Conservation (phyloP, 345 rosid species). For the Eucalyptus regnans region DNA sequence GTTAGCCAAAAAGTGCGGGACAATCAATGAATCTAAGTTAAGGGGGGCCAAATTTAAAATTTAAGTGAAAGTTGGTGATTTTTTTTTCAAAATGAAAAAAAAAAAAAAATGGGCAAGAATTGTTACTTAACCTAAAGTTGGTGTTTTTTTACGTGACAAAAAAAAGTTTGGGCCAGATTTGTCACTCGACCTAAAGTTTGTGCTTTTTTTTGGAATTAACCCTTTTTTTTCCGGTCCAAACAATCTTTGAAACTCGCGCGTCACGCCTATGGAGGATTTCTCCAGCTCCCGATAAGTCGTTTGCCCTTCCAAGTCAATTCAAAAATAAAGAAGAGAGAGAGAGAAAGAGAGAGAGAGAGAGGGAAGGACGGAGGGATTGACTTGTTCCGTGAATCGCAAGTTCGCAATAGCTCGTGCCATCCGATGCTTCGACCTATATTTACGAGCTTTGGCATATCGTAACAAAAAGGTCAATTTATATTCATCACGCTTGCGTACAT, state of each 20-base stretch:
- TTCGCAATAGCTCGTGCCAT: neutral
- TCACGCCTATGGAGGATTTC: neutral
- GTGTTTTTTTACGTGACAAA: too few relatives aligned
- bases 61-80: too few relatives aligned
- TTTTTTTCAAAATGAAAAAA: too few relatives aligned
- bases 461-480: neutral
- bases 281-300: neutral
- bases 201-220: too few relatives aligned
- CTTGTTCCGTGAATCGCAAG: neutral
- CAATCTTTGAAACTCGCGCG: neutral
- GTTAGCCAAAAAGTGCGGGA: too few relatives aligned
- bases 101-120: too few relatives aligned
- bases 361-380: neutral
- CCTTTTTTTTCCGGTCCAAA: neutral
- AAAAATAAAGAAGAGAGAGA: neutral
- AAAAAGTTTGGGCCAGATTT: too few relatives aligned
- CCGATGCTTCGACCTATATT: neutral
- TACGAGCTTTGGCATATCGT: neutral
- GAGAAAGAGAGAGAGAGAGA: neutral
- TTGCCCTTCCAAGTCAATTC: neutral
- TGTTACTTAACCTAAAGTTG: too few relatives aligned
- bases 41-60: too few relatives aligned
- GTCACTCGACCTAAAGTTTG: too few relatives aligned
- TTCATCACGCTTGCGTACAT: neutral
- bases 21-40: too few relatives aligned